Conservation (phyloP, 768 basidiomycete genomes). For the Hypholoma sublateritium region DNA sequence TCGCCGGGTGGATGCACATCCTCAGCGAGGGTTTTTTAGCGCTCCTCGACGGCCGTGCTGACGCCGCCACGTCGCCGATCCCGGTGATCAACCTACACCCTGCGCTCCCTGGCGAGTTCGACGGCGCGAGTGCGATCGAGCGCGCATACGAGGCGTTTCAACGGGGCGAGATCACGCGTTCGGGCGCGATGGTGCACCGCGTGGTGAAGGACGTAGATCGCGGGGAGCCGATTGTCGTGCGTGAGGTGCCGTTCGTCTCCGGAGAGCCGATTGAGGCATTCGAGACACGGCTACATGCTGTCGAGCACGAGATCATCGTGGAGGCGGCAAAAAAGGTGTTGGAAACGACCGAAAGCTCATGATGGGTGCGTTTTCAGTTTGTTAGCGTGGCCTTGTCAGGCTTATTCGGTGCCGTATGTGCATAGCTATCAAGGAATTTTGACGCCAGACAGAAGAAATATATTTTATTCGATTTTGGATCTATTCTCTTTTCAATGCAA, state of each 20-base stretch:
- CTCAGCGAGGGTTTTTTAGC: constrained; percentile 81
- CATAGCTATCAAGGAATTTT: too few relatives aligned
- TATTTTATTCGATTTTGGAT: background rate
- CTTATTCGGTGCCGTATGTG: too few relatives aligned
- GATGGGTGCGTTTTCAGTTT: constrained; percentile 14
- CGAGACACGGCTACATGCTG: constrained; percentile 73
- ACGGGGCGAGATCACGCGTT: constrained; percentile 71
- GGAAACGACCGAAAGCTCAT: constrained; percentile 42
- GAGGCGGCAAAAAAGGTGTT: constrained; percentile 75
- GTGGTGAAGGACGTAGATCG: constrained; percentile 93
- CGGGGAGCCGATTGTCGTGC: constrained; percentile 83
- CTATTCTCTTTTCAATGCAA: background rate
- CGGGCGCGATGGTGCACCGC: constrained; percentile 92
- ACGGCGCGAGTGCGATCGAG: constrained; percentile 89
- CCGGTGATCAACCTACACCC: constrained; percentile 97
- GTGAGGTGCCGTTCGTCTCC: constrained; percentile 68
- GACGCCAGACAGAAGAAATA: background rate
- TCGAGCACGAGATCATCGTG: constrained; percentile 92
- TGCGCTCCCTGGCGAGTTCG: constrained; percentile 93
- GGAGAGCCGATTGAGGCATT: constrained; percentile 75
- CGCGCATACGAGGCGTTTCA: constrained; percentile 89
- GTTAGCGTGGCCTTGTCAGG: background rate
- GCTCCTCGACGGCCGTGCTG: constrained; percentile 49
- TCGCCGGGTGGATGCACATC: constrained; percentile 99
- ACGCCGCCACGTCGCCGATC: constrained; percentile 36